Conservation (phyloP, 441 rosid species). For the Jatropha podagrica region DNA sequence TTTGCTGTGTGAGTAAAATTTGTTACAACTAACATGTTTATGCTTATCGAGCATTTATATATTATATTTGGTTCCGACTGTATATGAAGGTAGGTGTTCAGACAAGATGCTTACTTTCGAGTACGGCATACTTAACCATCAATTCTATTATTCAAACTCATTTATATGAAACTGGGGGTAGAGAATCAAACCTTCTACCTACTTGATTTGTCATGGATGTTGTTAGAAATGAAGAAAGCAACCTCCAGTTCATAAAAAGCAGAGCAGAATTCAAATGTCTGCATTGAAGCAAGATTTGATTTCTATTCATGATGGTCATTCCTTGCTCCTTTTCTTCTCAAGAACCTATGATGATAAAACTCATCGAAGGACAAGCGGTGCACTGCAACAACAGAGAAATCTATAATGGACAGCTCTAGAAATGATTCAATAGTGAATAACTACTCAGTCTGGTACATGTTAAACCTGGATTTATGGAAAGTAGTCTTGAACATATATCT, state of each 20-base stretch:
- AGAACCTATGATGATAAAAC: slow-evolving; percentile 52
- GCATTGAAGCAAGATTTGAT: not conserved
- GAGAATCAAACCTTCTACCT: no score
- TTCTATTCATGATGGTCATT: not conserved
- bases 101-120: no score
- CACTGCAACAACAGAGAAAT: slow-evolving; percentile 36
- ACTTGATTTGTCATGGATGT: no score
- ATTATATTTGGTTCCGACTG: no score
- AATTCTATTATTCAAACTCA: no score
- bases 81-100: no score
- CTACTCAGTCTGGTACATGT: not conserved
- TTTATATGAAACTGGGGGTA: no score
- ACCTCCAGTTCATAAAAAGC: not conserved
- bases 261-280: not conserved
- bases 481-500: slow-evolving; percentile 61
- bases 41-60: no score
- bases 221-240: no score
- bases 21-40: no score
- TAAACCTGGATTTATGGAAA: slow-evolving; percentile 56
- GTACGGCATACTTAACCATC: no score
- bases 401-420: slow-evolving; percentile 5
- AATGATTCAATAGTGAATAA: not conserved
- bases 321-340: slow-evolving; percentile 28
- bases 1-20: no score
- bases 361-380: slow-evolving; percentile 58